Conservation (phyloP, 495 filamentous ascomycete species). For the Aspergillus avenaceus region DNA sequence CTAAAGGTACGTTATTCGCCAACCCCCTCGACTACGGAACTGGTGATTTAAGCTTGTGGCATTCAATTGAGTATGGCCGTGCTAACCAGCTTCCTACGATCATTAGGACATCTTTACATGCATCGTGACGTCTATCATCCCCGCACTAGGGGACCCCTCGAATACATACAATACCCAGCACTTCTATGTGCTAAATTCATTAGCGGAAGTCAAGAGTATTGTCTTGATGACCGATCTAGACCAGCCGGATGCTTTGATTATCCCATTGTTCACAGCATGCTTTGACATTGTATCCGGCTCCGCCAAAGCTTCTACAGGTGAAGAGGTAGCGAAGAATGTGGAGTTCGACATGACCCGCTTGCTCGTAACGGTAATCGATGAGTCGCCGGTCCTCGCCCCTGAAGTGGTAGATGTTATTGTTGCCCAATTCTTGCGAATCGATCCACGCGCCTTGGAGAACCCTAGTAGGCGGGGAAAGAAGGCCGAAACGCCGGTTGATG, state of each 20-base stretch:
- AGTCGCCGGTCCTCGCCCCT: slow-evolving; percentile 70
- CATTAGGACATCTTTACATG: slow-evolving; percentile 93
- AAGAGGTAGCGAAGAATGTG: slow-evolving; percentile 82
- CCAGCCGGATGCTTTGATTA: slow-evolving; percentile 67
- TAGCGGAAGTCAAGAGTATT: slow-evolving; percentile 90
- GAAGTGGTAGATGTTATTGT: slow-evolving; percentile 91
- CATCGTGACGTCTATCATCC: slow-evolving; percentile 76
- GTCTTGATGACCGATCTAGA: slow-evolving; percentile 90
- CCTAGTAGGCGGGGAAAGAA: slow-evolving; percentile 53
- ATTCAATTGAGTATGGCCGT: not conserved
- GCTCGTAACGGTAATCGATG: slow-evolving; percentile 80
- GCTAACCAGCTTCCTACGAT: slow-evolving; percentile 6
- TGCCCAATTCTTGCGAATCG: slow-evolving; percentile 88
- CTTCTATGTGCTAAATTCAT: slow-evolving; percentile 79
- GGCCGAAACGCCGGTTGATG: slow-evolving; percentile 53
- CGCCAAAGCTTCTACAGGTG: slow-evolving; percentile 66
- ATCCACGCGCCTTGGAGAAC: slow-evolving; percentile 52
- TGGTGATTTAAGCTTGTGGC: no score
- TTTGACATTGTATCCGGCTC: slow-evolving; percentile 90
- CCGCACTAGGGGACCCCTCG: slow-evolving; percentile 79
- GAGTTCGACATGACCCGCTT: slow-evolving; percentile 88
- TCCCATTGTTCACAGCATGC: slow-evolving; percentile 76
- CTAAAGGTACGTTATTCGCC: slow-evolving; percentile 77
- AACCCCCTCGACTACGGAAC: no score
- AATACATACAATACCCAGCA: slow-evolving; percentile 92